Evolutionary conservation across 345 rosid species (phyloP).

Genomic region (Salix caprea): DNA sequence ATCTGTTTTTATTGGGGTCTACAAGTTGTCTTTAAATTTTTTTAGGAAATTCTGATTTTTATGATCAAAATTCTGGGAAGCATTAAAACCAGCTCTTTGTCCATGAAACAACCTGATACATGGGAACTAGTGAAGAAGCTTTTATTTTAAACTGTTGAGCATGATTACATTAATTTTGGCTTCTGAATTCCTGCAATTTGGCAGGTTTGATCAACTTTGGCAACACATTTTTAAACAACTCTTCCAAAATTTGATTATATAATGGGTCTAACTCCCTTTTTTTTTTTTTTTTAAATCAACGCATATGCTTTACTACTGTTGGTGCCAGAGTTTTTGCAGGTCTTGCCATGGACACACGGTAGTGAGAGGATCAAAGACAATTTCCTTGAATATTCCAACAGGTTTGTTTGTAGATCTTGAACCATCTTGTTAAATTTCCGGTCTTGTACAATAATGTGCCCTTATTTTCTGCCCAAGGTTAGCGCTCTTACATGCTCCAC

Average conservation of each 20-base stretch:
- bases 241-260: not conserved
- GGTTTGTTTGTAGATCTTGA: conserved; percentile 38
- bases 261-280: not conserved
- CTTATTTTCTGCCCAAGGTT: not conserved
- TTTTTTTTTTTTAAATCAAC: not conserved
- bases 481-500: not conserved
- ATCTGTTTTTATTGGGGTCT: not conserved
- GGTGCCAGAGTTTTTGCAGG: conserved; percentile 75
- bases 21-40: not conserved
- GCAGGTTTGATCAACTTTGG: not conserved
- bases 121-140: not conserved
- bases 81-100: not conserved
- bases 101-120: not conserved
- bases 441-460: not conserved
- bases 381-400: conserved; percentile 76
- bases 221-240: not conserved
- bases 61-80: not conserved
- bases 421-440: not conserved
- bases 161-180: not conserved
- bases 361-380: conserved; percentile 70
- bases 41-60: not conserved
- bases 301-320: not conserved
- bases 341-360: conserved; percentile 82
- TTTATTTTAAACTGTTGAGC: not conserved
- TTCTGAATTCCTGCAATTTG: not conserved